Percentiles rank a stretch among this genome's conserved stretches.
phyloP scores from a whole-genome alignment of 1,284 basidiomycete species.

The Leccinum angustisporum region DNA sequence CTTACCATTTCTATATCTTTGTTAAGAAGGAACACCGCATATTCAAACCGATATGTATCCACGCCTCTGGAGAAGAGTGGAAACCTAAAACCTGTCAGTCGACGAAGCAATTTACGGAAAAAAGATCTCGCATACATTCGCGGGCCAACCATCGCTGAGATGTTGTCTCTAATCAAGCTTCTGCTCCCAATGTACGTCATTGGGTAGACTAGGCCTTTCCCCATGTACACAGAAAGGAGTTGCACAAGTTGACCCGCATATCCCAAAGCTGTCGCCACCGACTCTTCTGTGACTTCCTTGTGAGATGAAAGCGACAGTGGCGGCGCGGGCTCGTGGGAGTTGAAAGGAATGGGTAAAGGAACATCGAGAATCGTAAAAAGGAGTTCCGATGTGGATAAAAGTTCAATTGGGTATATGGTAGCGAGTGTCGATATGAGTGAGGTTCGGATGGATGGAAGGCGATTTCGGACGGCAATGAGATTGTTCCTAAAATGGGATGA shows the following conservation, averaged over 20 bases:
- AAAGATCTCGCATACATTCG: conserved; percentile 63
- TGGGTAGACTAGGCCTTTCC: conserved; percentile 81
- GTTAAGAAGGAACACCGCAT: conserved; percentile 95
- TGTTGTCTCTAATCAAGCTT: conserved; percentile 86
- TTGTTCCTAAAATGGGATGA: conserved; percentile 40
- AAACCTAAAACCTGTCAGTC: conserved; percentile 58
- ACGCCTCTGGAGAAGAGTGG: conserved; percentile 93
- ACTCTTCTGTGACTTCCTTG: conserved; percentile 79
- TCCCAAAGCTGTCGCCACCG: conserved; percentile 83
- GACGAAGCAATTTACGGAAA: conserved; percentile 3
- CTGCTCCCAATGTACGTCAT: conserved; percentile 86
- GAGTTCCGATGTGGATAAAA: conserved; percentile 76
- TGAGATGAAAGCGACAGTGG: conserved; percentile 66
- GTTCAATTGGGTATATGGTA: conserved; percentile 85
- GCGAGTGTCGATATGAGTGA: conserved; percentile 76
- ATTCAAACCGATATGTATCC: conserved; percentile 96
- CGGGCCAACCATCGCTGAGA: conserved; percentile 91
- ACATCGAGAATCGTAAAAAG: conserved; percentile 83
- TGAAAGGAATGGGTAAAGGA: conserved; percentile 81
- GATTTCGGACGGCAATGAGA: conserved; percentile 45
- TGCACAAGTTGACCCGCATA: conserved; percentile 85
- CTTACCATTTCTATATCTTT: conserved; percentile 94
- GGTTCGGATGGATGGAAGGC: conserved; percentile 58
- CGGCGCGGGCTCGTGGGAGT: conserved; percentile 80
- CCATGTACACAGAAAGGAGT: conserved; percentile 76